Evolutionary conservation across 345 rosid genomes (phyloP), one percentile per base, ranked within the genome.

Genomic region (Salix suchowensis): DNA sequence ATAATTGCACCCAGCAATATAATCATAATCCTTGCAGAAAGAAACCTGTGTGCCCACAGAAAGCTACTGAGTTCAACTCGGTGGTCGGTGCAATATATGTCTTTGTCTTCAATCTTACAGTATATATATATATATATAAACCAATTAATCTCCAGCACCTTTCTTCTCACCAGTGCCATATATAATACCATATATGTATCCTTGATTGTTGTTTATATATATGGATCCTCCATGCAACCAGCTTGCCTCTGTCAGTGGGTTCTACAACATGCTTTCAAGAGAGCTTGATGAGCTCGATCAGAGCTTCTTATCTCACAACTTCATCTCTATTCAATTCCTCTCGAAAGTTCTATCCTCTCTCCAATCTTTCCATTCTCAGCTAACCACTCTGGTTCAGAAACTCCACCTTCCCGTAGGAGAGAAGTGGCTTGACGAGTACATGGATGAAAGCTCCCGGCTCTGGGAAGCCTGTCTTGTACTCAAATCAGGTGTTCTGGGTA

Each of bases 401-500:
- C 91, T 90, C 72, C 89, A 80, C 72, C 86, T 90, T 21, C 93
- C 93, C 13, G 79, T 79, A 5, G 93, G 93, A 6, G 93, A 84
- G 48, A 90, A 86, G 73, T 89, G 91, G 93, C 91, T 89, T 2
- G 89, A 89, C 66, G 93, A 89, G 76, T 89, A 89, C 84, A 89
- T 89, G 93, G 93, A 89, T 32, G 93, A 89, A 76, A 89, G 91
- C 83, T 83, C 88, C 16, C 84, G 86, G 81, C 82, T 89, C 4
- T 89, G 89, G 93, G 88, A 86, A 30, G 93, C 91, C n/a, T 89
- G 91, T 48, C 80, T 64, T 32, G 58, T 84, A 2, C 87, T 90
- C 73, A 88, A 90, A 81, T 77, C 85, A 10, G 87, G 89, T 28
- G 76, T 86, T 72, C 85, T 90, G 1, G 81, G 77, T 1, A 71